Evolutionary conservation across 1,284 basidiomycete genomes (phyloP).

Genomic region (Coniferiporia weirii): DNA sequence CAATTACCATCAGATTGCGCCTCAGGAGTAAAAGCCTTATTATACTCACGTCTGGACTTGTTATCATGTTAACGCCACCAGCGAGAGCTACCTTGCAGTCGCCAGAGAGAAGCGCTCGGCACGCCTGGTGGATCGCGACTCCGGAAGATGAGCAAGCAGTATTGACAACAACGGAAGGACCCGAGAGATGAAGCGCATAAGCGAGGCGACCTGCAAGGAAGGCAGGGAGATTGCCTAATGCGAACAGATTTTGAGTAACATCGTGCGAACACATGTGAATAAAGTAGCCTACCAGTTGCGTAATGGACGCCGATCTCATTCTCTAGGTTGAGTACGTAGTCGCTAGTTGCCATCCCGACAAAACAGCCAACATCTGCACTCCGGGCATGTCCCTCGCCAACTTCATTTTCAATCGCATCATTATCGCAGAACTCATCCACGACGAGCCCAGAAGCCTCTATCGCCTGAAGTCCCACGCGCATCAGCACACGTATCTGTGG

Average conservation of each 20-base stretch:
- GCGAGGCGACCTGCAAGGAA: slow-evolving; percentile 70
- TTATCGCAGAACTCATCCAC: slow-evolving; percentile 42
- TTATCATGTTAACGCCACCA: slow-evolving; percentile 68
- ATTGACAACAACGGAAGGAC: slow-evolving; percentile 65
- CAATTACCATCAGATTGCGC: background rate
- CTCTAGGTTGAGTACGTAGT: slow-evolving; percentile 61
- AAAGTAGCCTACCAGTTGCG: slow-evolving; percentile 48
- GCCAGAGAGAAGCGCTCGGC: slow-evolving; percentile 51
- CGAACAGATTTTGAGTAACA: background rate
- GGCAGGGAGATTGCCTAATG: slow-evolving; percentile 55
- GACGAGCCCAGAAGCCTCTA: slow-evolving; percentile 66
- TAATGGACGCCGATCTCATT: slow-evolving; percentile 65
- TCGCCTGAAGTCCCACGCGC: slow-evolving; percentile 58
- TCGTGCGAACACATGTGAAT: background rate
- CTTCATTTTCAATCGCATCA: background rate
- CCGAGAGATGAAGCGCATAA: slow-evolving; percentile 59
- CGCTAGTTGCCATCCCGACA: slow-evolving; percentile 62
- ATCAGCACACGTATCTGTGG: slow-evolving; percentile 68
- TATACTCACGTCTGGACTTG: slow-evolving; percentile 60
- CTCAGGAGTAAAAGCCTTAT: background rate
- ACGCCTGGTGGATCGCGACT: slow-evolving; percentile 63
- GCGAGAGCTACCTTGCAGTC: slow-evolving; percentile 67
- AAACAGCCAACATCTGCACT: slow-evolving; percentile 46
- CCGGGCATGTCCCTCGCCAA: slow-evolving; percentile 2
- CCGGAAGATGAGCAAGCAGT: slow-evolving; percentile 70